These are phyloP conservation scores for Priceomyces haplophilus DNA, from an alignment of 805 yeast species.

Conservation along the genomic window DNA sequence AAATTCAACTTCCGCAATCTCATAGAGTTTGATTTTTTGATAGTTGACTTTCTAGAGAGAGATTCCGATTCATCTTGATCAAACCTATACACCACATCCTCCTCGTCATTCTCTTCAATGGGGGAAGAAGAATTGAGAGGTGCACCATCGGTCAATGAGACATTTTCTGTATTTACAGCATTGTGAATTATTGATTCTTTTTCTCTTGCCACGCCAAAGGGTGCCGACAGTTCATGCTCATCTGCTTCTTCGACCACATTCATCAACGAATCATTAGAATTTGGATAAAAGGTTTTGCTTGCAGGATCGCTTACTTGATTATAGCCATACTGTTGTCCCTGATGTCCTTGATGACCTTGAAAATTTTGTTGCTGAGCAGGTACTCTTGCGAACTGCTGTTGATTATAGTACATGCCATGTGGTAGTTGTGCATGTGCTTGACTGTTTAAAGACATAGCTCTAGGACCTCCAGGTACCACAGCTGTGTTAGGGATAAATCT, in stretches of 20 bases:
- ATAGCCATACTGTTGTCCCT: not conserved
- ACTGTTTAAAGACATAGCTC: slow-evolving; percentile 28
- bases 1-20: slow-evolving; percentile 39
- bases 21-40: slow-evolving; percentile 40
- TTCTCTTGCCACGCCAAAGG: not conserved
- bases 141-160: not conserved
- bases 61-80: slow-evolving; percentile 26
- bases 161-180: not conserved
- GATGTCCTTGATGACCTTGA: slow-evolving; percentile 6
- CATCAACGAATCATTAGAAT: slow-evolving; percentile 31
- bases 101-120: slow-evolving; percentile 12
- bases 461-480: slow-evolving; percentile 14
- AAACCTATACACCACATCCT: slow-evolving; percentile 30
- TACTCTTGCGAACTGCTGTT: slow-evolving; percentile 2
- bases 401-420: slow-evolving; percentile 2
- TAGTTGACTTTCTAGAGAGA: slow-evolving; percentile 37
- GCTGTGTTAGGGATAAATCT: not conserved
- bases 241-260: slow-evolving; percentile 37
- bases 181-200: not conserved
- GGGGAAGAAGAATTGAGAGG: slow-evolving; percentile 5
- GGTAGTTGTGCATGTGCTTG: slow-evolving; percentile 3
- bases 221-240: slow-evolving; percentile 14
- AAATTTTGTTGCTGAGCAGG: slow-evolving; percentile 6
- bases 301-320: not conserved
- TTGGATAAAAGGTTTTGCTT: slow-evolving; percentile 4